Conservation (phyloP, 495 filamentous ascomycete species). For the Pseudoneurospora amorphoporcata region DNA sequence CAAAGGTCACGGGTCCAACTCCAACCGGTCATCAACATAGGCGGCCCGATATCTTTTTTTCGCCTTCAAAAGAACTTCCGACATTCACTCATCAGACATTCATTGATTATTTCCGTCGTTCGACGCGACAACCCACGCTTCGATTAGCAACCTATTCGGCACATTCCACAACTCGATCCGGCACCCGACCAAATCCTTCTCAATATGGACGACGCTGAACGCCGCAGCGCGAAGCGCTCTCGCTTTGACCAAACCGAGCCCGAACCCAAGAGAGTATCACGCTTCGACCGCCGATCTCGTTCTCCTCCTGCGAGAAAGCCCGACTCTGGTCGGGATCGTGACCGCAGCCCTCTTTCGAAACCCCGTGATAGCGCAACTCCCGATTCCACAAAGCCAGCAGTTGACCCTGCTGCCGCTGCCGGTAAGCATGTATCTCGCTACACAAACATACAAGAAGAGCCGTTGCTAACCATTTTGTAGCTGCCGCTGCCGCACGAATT, state of each 20-base stretch:
- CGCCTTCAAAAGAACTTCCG: background rate
- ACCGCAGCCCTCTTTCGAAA: constrained; percentile 66
- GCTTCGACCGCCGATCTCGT: constrained; percentile 79
- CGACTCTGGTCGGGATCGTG: constrained; percentile 59
- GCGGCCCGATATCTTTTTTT: background rate
- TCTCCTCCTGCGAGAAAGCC: constrained; percentile 56
- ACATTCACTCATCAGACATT: background rate
- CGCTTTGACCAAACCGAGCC: constrained; percentile 86
- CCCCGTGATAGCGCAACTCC: constrained; percentile 42
- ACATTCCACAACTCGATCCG: background rate
- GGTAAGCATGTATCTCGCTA: constrained; percentile 39
- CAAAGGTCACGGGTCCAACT: background rate
- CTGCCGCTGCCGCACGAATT: constrained; percentile 86
- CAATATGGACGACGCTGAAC: constrained; percentile 69
- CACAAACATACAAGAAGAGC: background rate
- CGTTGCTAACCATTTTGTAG: constrained; percentile 34
- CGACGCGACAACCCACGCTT: background rate
- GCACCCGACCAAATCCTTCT: background rate
- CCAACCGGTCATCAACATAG: background rate
- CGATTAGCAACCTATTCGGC: background rate
- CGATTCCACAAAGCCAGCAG: constrained; percentile 25
- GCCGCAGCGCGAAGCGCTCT: constrained; percentile 67
- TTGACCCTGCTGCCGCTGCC: constrained; percentile 77
- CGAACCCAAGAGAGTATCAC: constrained; percentile 57
- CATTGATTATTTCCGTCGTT: background rate